A percentile compares a stretch with the other conserved stretches of the same genome.
phyloP scores from a whole-genome alignment of 805 yeast genomes.

The Starmerella riodocensis region DNA sequence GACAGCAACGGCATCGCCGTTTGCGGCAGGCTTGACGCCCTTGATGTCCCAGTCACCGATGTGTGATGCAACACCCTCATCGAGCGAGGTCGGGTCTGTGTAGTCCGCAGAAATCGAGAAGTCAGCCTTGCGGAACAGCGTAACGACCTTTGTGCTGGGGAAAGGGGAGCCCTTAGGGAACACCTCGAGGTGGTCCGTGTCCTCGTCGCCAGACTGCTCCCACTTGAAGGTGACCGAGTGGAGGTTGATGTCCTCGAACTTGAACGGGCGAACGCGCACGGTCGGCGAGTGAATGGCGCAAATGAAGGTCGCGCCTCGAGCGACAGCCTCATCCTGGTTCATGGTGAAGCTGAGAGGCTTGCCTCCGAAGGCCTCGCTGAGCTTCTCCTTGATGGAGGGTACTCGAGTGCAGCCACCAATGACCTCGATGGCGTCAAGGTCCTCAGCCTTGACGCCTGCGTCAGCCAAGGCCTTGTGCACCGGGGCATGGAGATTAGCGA shows the following conservation, averaged over 20 bases:
- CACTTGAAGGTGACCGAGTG: conserved; percentile 88
- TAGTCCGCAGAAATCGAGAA: conserved; percentile 76
- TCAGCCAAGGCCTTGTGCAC: conserved; percentile 66
- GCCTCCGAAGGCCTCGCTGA: conserved; percentile 68
- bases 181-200: conserved; percentile 80
- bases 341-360: conserved; percentile 82
- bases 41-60: conserved; percentile 76
- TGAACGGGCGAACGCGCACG: conserved; percentile 95
- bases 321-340: conserved; percentile 98
- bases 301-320: conserved; percentile 97
- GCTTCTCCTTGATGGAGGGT: conserved; percentile 75
- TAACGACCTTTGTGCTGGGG: conserved; percentile 93
- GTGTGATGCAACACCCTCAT: conserved; percentile 46
- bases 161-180: conserved; percentile 85
- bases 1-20: conserved; percentile 55
- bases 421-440: conserved; percentile 82
- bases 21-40: conserved; percentile 66
- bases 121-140: conserved; percentile 82
- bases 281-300: conserved; percentile 99
- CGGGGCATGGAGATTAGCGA: conserved; percentile 64
- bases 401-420: conserved; percentile 99
- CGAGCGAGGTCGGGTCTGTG: conserved; percentile 61
- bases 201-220: conserved; percentile 88
- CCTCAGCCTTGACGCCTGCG: conserved; percentile 59
- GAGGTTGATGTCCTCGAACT: conserved; percentile 88